Evolutionary conservation across 495 filamentous ascomycete species (phyloP), one percentile per base, ranked within the genome.

Genomic region (Symbiotaphrina buchneri): DNA sequence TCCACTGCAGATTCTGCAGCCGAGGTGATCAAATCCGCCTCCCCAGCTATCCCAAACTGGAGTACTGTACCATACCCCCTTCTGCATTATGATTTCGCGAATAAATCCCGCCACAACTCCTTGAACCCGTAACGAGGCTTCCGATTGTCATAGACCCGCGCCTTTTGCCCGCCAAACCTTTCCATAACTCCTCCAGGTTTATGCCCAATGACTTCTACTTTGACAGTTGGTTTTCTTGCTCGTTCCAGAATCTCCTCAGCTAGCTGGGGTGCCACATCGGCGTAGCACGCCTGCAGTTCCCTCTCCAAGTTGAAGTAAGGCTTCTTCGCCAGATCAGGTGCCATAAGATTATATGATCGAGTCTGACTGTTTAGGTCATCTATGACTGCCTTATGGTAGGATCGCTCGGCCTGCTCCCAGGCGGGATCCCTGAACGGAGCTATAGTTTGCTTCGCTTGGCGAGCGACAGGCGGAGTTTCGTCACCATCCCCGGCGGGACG

Each of bases 261-360:
- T 0, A 97, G 47, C 31, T 54, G 48, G 0, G 82, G 81, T 1
- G 87, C 87, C 3, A 91, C 68, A 32, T 92, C 83, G 0, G 78
- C 74, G 45, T 70, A 97, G 42, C 81, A 91, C 6, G 61, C 58
- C 15, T 58, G 61, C 7, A 97, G 55, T 46, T 97, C 87, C 21
- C 87, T 71, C 18, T 80, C 71, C 2, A 95, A 65, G 16, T 58
- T 71, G 46, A 81, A 78, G 42, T 95, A 95, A 1, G 87, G 80
- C 51, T 95, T 95, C 47, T 85, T 87, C 8, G 84, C 85, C 0
- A 91, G 63, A 19, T 76, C 69, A 0, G 87, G 87, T 0, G 87
- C 87, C 66, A 87, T 79, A 0, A 97, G 67, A 38, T 97, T 97
- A 55, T 97, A 97, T 5, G 78, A 75, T 13, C 87, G 68, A 10